Evolutionary conservation across 1,139 yeast genomes (phyloP), one percentile per base, ranked within the genome.

Genomic region (Geotrichum phurueaensis): DNA sequence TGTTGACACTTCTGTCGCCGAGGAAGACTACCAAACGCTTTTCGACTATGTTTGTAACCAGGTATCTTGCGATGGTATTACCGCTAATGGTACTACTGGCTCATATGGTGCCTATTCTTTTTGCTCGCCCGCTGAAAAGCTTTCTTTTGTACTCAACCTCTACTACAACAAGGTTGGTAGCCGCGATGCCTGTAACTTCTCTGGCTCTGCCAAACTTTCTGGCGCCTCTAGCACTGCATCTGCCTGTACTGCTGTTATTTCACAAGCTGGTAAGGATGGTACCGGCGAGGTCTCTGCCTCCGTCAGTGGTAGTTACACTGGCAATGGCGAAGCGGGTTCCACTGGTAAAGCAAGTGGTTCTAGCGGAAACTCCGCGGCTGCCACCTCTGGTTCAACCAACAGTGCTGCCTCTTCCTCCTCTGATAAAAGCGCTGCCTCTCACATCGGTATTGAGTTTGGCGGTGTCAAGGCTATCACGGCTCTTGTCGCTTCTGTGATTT

Each of bases 111-210:
- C 85, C 51, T 82, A 76, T 73, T 82, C 86, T 5, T 81, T 78
- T 79, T 84, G 88, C 73, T 73, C 59, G 7, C 76, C 81, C 66
- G 79, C 82, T 76, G 86, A 83, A 67, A 80, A 83, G 78, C 82
- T 86, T 72, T 82, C 84, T 71, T 86, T 79, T 71, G 79, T 84
- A 61, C 75, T 86, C 70, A 82, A 85, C 79, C 71, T 77, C 68
- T 86, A 86, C 80, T 82, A 82, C 77, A 66, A 71, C 64, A 74
- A 73, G 50, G 76, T 83, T 63, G 77, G 75, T 65, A 71, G 69
- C 62, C 64, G 65, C 62, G 59, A 69, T 39, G 69, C 76, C 55
- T 85, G 89, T 78, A 78, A 78, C 73, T 85, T 84, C 74, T 67
- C 68, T 63, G 89, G 89, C 59, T 76, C 83, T 59, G 87, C 85